Base-by-base conservation (phyloP, 352 stramenopile species). In the Globisporangium paroecandrum region DNA sequence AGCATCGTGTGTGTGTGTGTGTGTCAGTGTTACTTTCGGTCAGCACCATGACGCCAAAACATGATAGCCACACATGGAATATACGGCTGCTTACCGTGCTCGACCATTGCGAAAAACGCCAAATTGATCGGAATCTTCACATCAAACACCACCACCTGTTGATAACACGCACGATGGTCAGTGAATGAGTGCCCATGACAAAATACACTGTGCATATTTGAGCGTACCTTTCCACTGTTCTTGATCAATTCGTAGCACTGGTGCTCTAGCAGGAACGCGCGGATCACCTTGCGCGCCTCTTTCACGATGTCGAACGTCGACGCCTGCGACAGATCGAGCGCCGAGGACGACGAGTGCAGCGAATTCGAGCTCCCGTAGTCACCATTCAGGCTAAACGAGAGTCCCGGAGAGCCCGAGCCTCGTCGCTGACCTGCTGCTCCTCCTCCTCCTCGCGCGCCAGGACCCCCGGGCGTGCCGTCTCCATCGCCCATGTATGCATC, bases 71-170 rank as follows among this genome's bases (percentile, higher is more conserved):
- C 43, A 55, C 36, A 62, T 34, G 58, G 2, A 58, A 32, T 32
- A 32, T 59, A 53, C 49, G 55, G 58, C 25, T 18, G 68, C 85
- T 25, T 74, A 98, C 95, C 97, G 83, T 99, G 97, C 77, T 99
- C 97, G n/a, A 99, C 95, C 38, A 99, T 83, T 15, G 97, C 97
- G 78, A 99, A 99, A 86, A 99, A 99, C 36, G 97, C 97, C 46
- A 99, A 79, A 71, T 99, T 98, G 71, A 99, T 98, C 22, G 97
- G 97, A 79, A 99, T 99, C 74, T 98, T 98, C 56, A 98, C 96
- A 77, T 99, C 97, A 81, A 99, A 99, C 8, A 99, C 97, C 24
- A 99, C 97, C 24, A 99, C 89, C 77, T 87, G 29, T 25, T 13
- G 36, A 9, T 4, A 18, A 63, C 49, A 53, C 41, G 15, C 53